Conservation (phyloP, 1,284 basidiomycete genomes). For the Exobasidium rhododendri region DNA sequence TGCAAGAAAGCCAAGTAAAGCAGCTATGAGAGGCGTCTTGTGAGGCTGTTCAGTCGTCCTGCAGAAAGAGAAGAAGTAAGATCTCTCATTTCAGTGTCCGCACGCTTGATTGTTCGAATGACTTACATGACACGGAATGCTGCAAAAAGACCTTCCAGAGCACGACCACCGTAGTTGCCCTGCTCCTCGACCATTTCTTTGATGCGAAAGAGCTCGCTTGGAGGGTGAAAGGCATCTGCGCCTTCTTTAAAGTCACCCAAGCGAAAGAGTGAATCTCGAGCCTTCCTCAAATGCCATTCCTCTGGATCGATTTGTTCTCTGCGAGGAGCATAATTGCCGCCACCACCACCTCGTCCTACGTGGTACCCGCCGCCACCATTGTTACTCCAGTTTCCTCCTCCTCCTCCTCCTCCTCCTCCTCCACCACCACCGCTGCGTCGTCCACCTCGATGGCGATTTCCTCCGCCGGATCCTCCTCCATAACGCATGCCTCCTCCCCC, state of each 20-base stretch:
- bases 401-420: background rate
- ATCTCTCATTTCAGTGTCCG: background rate
- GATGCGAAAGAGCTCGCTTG: background rate
- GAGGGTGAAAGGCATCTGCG: constrained; percentile 9
- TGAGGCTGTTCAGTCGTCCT: constrained; percentile 28
- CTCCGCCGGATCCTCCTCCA: background rate
- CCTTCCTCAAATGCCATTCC: constrained; percentile 2
- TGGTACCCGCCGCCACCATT: background rate
- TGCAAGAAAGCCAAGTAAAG: constrained; percentile 45
- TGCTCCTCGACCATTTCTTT: background rate
- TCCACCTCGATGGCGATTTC: background rate
- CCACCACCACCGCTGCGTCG: background rate
- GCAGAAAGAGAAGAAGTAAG: background rate
- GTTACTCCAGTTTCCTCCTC: background rate
- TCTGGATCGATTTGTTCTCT: background rate
- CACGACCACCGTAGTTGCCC: constrained; percentile 1
- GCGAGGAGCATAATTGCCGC: background rate
- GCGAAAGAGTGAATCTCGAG: constrained; percentile 8
- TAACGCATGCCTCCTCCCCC: background rate
- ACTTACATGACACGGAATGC: constrained; percentile 10
- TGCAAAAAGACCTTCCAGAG: constrained; percentile 2
- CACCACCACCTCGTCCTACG: background rate
- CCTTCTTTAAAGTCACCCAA: constrained; percentile 3
- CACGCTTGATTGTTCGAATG: background rate
- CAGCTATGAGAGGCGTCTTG: constrained; percentile 32